Evolutionary conservation across 192 early-diverging fungal genomes (phyloP).

Genomic region (Chytriomyces confervae): DNA sequence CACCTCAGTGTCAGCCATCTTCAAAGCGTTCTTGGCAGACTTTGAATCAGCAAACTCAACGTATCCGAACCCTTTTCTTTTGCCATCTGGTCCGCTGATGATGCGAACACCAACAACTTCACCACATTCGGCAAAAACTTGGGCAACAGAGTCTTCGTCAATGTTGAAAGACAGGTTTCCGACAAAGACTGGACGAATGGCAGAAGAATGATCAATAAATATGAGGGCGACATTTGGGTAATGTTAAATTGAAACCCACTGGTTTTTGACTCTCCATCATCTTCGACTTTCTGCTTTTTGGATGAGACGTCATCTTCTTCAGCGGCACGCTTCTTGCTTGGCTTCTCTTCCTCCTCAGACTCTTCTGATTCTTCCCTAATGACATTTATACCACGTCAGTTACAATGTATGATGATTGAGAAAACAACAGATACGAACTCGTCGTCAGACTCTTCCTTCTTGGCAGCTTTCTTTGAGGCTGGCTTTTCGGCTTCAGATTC

Average conservation of each 20-base stretch:
- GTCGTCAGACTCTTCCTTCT: slow-evolving; percentile 28
- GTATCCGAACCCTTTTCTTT: slow-evolving; percentile 87
- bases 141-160: slow-evolving; percentile 68
- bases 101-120: slow-evolving; percentile 77
- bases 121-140: slow-evolving; percentile 72
- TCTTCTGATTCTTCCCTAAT: slow-evolving; percentile 9
- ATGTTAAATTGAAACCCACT: neutral
- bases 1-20: slow-evolving; percentile 63
- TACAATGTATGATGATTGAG: too few relatives aligned
- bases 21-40: slow-evolving; percentile 72
- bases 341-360: slow-evolving; percentile 7
- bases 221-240: neutral
- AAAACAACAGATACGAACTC: too few relatives aligned
- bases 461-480: slow-evolving; percentile 4
- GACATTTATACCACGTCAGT: neutral
- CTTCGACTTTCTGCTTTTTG: slow-evolving; percentile 28
- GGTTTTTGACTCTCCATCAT: slow-evolving; percentile 28
- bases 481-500: slow-evolving; percentile 39
- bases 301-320: slow-evolving; percentile 1
- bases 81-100: slow-evolving; percentile 67
- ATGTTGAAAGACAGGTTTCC: slow-evolving; percentile 78
- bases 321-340: slow-evolving; percentile 37
- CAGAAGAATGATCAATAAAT: neutral
- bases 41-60: slow-evolving; percentile 79
- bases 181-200: slow-evolving; percentile 57